Conservation (phyloP, 1,139 yeast species). For the Hyphopichia pseudoburtonii region DNA sequence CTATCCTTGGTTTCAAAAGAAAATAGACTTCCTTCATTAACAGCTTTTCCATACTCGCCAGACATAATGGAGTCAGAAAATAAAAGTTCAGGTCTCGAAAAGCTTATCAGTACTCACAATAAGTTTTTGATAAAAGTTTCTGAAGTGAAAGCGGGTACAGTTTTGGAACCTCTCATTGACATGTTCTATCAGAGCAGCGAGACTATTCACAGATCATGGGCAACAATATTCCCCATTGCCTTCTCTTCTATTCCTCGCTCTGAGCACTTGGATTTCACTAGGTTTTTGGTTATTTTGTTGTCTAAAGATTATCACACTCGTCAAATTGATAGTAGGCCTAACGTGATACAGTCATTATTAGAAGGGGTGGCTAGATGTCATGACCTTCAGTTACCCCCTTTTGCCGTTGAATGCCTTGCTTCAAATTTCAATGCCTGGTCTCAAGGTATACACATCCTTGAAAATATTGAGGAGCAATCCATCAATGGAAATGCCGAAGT, state of each 20-base stretch:
- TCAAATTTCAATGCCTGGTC: conserved; percentile 91
- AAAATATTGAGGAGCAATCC: conserved; percentile 68
- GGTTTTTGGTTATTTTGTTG: conserved; percentile 72
- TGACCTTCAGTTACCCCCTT: conserved; percentile 87
- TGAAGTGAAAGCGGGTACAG: conserved; percentile 53
- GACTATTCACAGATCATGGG: conserved; percentile 84
- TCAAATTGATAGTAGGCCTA: conserved; percentile 84
- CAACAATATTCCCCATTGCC: conserved; percentile 76
- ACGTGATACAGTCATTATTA: conserved; percentile 79
- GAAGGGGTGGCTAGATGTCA: conserved; percentile 79
- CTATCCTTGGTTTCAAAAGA: conserved; percentile 49
- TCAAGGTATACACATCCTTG: conserved; percentile 79
- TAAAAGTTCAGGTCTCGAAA: conserved; percentile 18
- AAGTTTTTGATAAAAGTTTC: conserved; percentile 49
- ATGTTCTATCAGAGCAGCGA: conserved; percentile 81
- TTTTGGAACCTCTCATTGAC: conserved; percentile 73
- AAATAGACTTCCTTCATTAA: conserved; percentile 56
- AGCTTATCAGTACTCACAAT: conserved; percentile 50
- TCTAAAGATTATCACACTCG: conserved; percentile 91
- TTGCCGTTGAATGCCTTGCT: conserved; percentile 85
- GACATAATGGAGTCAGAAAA: conserved; percentile 23
- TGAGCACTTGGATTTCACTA: conserved; percentile 79
- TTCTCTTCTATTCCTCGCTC: conserved; percentile 72
- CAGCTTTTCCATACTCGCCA: conserved; percentile 39
- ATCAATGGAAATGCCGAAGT: conserved; percentile 71